Evolutionary conservation across 2,329 filamentous ascomycete genomes (phyloP), one percentile per base, ranked within the genome.

Genomic region (Westerdykella sp.): DNA sequence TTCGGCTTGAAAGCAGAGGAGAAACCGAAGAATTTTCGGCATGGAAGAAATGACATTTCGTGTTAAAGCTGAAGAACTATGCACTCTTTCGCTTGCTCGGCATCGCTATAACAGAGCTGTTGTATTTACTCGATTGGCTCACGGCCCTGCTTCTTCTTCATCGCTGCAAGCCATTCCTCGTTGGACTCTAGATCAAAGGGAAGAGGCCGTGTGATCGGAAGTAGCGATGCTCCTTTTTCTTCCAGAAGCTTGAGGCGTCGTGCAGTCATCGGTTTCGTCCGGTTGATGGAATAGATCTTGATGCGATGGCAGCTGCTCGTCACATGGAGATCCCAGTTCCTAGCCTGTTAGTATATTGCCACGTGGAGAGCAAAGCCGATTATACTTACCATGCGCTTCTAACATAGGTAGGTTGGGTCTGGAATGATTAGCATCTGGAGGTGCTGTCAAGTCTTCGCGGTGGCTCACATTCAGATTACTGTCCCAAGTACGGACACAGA

Each of bases 271-370:
- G 72, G 69, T 30, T 66, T 71, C 2, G 63, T 68, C 51, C 65
- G 72, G 62, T 84, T 84, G 41, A 84, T 73, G 51, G 79, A 83
- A 60, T 83, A 84, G 6, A 83, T 62, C 40, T 72, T 75, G 51
- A 84, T 71, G 1, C 78, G 70, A 47, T 84, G 81, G 44, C 76
- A 80, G 0, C 73, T 79, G 6, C 73, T 77, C 0, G 80, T 84
- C 3, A 84, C 79, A 54, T 84, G 81, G 15, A 84, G 62, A 13
- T 77, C 80, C 79, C 79, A 84, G 54, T 84, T 84, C 74, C 72
- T 83, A 67, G 60, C 22, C 11, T 11, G 42, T 47, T 40, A 48
- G 47, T 41, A 41, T 39, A 47, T 18, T 28, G 23, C 14, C 39
- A 21, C 18, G 18, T 21, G 16, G 10, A 37, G 18, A 21, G 14